Evolutionary conservation across 176 grass and related monocot genomes (phyloP), one percentile per base, ranked within the genome.

Genomic region (Carex kokanica): DNA sequence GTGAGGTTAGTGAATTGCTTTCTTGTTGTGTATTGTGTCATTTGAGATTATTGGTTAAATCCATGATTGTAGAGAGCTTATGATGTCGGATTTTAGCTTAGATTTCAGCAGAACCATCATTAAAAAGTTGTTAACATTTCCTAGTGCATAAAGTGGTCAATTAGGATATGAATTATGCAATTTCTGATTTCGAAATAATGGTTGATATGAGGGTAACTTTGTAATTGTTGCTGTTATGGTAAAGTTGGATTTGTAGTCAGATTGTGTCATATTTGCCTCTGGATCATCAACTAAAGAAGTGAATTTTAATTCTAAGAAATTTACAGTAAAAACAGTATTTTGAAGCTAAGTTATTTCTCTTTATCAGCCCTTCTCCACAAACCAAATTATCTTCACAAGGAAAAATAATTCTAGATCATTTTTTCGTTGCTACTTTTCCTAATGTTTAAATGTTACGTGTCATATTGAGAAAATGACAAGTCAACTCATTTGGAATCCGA

Each of bases 11-110:
- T 55, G 73, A 32, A 78, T 78, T 78, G 73, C 51, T 78, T 78
- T 38, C 36, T 38, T 78, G 73, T 78, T 56, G 73, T 78, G 73
- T 55, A 56, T 77, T 78, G 72, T 78, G 72, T 78, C 45, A 78
- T 78, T 78, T 78, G 27, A 78, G 51, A 78, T 78, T 56, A 78
- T 78, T 56, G 73, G 73, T 78, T 31, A 78, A 56, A 51, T 54
- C 73, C 73, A 29, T 78, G 47, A 78, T 56, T 78, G 73, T 78
- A 78, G 73, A 75, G 47, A 78, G 73, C 73, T 8, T 78, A 78
- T 78, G 73, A 78, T 78, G 73, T 78, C 55, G 73, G 47, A 74
- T 78, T 78, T 78, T 78, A 78, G 73, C 38, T 3, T 78, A 78
- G 73, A 56, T 78, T 78, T 21, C 51, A 78, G 47, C 51, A 78